Conservation (phyloP, 164 flowering plant genomes). For the Chimonanthus praecox region DNA sequence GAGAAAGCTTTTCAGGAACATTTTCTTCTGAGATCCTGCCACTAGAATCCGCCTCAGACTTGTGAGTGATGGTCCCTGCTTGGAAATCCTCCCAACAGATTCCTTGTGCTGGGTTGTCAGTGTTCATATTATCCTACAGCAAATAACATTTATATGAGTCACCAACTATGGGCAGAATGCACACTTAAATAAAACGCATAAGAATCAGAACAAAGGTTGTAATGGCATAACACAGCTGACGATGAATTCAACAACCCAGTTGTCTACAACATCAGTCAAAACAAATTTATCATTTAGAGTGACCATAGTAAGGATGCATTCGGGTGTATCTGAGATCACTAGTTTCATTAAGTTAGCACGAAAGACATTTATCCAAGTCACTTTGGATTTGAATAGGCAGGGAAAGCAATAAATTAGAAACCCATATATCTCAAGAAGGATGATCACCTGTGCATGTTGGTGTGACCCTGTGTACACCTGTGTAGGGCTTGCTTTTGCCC, state of each 20-base stretch:
- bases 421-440: too few relatives aligned
- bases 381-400: too few relatives aligned
- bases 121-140: conserved; percentile 45
- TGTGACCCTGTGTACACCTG: too few relatives aligned
- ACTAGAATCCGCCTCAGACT: conserved; percentile 35
- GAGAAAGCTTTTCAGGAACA: conserved; percentile 28
- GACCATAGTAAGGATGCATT: background rate
- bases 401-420: too few relatives aligned
- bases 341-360: too few relatives aligned
- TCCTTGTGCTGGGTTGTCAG: conserved; percentile 42
- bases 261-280: background rate
- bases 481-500: too few relatives aligned
- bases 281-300: background rate
- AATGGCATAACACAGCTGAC: background rate
- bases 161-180: background rate
- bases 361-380: too few relatives aligned
- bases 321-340: background rate
- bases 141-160: background rate
- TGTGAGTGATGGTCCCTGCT: conserved; percentile 33
- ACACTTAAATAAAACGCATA: background rate
- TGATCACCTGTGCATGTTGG: too few relatives aligned
- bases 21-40: conserved; percentile 37
- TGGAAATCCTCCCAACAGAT: conserved; percentile 76
- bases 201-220: background rate
- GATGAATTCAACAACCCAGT: background rate